Conservation (phyloP, 768 basidiomycete genomes). For the Pisolithus tinctorius region DNA sequence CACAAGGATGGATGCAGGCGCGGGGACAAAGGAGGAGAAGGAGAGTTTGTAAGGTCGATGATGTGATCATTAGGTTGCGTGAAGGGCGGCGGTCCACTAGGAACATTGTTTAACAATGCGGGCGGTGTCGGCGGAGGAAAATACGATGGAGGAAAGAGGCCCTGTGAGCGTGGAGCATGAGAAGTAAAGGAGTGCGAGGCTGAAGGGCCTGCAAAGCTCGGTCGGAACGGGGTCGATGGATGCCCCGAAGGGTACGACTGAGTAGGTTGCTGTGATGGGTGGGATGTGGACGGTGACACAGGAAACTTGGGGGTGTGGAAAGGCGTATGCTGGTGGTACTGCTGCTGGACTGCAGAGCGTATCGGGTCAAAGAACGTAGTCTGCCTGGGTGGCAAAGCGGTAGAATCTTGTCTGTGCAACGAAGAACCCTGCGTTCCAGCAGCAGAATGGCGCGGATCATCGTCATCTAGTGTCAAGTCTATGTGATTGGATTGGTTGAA, state of each 20-base stretch:
- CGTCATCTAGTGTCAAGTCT: constrained; percentile 68
- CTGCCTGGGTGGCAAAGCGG: constrained; percentile 6
- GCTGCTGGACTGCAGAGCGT: constrained; percentile 18
- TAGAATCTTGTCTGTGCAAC: constrained; percentile 32
- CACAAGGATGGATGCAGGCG: constrained; percentile 21
- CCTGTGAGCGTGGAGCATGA: constrained; percentile 16
- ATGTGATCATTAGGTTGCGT: constrained; percentile 40
- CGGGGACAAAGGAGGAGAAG: constrained; percentile 41
- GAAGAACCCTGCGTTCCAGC: constrained; percentile 22
- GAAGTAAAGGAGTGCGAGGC: constrained; percentile 26
- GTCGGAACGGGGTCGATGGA: constrained; percentile 34
- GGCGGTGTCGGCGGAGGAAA: constrained; percentile 19
- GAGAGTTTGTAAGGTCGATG: constrained; percentile 72
- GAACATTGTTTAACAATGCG: constrained; percentile 16
- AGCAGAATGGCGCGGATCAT: constrained; percentile 33
- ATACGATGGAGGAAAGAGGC: constrained; percentile 22
- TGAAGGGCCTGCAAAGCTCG: constrained; percentile 45
- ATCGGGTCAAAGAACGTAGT: constrained; percentile 12
- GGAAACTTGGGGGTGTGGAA: constrained; percentile 23
- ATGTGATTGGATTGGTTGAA: constrained; percentile 48
- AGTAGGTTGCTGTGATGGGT: constrained; percentile 12
- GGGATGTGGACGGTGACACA: constrained; percentile 11
- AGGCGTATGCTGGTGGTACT: constrained; percentile 12
- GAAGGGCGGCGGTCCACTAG: constrained; percentile 14
- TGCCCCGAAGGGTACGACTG: constrained; percentile 8